Evolutionary conservation across 345 rosid species (phyloP), one percentile per base, ranked within the genome.

Genomic region (Moricandia moricandioides): DNA sequence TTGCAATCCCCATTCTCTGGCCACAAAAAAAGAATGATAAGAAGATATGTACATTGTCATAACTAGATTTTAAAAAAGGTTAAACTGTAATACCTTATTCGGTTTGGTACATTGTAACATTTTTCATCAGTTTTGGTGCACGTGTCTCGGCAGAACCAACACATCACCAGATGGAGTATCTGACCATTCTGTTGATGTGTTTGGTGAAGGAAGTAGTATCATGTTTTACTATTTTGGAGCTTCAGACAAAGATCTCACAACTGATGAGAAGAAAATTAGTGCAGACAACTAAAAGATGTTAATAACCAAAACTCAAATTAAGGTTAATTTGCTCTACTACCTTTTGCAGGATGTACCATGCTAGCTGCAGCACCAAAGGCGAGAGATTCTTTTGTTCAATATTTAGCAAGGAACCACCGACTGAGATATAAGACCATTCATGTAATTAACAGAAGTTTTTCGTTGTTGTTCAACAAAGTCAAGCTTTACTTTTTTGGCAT

Each of bases 401-500:
- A 4, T 29, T 4, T 29, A 97, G 98, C 77, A 88, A 84, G 54
- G 96, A 90, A 73, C 97, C 98, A 33, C 98, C 97, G 69, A 94
- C 95, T 2, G 98, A 97, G 75, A 94, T 90, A 76, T 91, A 94
- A 51, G 98, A 94, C 98, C 96, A 94, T 75, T 94, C 96, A 96
- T 91, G 86, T 71, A 83, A 29, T 63, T 69, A 17, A 18, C n/a
- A 39, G 8, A 30, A 57, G 34, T 43, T 61, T 68, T 16, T 10
- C 13, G 17, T 21, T 26, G 30, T 11, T 49, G 61, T 66, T 62
- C 37, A 52, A 31, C 39, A 39, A 69, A 56, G 27, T 64, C 21
- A 56, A 54, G 71, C 17, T 58, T n/a, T 33, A 14, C 24, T 13
- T 54, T n/a, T 16, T 59, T 6, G 13, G 45, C 6, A 10, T 6